Base-by-base conservation (phyloP, 2,329 filamentous ascomycete genomes). In the Lasiodiplodia sp. region DNA sequence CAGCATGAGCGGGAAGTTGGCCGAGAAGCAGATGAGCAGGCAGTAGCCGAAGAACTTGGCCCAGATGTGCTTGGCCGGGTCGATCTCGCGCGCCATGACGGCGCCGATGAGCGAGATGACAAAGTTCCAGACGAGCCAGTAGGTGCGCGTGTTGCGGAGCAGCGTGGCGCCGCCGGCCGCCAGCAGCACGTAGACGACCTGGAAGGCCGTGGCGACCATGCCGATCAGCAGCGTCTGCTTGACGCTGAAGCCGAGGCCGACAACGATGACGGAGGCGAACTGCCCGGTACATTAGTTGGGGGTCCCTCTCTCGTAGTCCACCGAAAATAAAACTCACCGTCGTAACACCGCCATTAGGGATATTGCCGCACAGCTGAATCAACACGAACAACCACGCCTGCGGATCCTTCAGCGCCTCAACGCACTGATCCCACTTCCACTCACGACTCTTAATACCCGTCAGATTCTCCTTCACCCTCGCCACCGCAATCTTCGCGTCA, bases 401-500 rank as follows among this genome's bases (percentile, higher is more conserved):
- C 51, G 66, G 40, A 62, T 70, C 69, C 37, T 23, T 82, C 0
- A 78, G 68, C 2, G 76, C 71, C 2, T 82, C 82, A 4, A 82
- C 76, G 16, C 81, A 75, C 12, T 83, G 75, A 67, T 75, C 3
- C 80, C 71, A 1, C 80, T 74, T 18, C 81, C 79, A 14, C 79
- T 77, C 2, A 76, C 72, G 71, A 52, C 63, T 49, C 71, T 70
- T 49, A 47, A 66, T 51, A 37, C 69, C 63, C 68, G 70, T 66
- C 70, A 69, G 40, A 66, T 71, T 66, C 68, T 60, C 51, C 68
- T 66, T 60, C 44, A 71, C 34, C 40, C 69, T 12, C 72, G 68
- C 69, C 80, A 81, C 6, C 76, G 71, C 65, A 77, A 75, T 6
- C 78, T 71, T 10, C 76, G 77, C 12, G 71, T 74, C 78, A 11